Evolutionary conservation across 495 filamentous ascomycete species (phyloP).

Genomic region (Amorphotheca resinae): DNA sequence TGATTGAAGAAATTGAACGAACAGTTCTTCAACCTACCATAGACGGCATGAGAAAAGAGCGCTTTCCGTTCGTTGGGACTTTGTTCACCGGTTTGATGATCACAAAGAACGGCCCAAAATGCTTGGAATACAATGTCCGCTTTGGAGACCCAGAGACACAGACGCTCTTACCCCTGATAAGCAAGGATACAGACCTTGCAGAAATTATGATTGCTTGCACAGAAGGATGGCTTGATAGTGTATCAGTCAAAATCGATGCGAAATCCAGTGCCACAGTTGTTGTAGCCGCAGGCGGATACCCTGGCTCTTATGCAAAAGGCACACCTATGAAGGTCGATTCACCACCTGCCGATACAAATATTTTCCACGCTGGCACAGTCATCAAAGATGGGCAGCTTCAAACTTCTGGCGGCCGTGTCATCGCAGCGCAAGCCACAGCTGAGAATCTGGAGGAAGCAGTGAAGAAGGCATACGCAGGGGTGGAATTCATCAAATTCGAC

Average conservation of each 20-base stretch:
- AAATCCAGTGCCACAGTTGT: conserved; percentile 81
- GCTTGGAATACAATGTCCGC: conserved; percentile 92
- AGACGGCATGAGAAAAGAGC: conserved; percentile 73
- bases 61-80: conserved; percentile 68
- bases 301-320: conserved; percentile 75
- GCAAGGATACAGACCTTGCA: conserved; percentile 70
- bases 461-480: conserved; percentile 66
- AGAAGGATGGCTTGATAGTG: conserved; percentile 55
- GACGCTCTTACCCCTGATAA: conserved; percentile 74
- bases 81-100: conserved; percentile 97
- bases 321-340: conserved; percentile 43
- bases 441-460: conserved; percentile 68
- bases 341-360: conserved; percentile 37
- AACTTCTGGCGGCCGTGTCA: conserved; percentile 80
- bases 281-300: conserved; percentile 89
- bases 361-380: conserved; percentile 91
- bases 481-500: conserved; percentile 69
- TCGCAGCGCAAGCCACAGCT: conserved; percentile 73
- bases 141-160: conserved; percentile 96
- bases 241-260: conserved; percentile 52
- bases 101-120: conserved; percentile 72
- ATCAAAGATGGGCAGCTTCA: conserved; percentile 47
- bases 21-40: conserved; percentile 84
- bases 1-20: conserved; percentile 65
- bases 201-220: conserved; percentile 84